phyloP scores from a whole-genome alignment of 1,139 yeast species.

The Saccharomyces hybrid region DNA sequence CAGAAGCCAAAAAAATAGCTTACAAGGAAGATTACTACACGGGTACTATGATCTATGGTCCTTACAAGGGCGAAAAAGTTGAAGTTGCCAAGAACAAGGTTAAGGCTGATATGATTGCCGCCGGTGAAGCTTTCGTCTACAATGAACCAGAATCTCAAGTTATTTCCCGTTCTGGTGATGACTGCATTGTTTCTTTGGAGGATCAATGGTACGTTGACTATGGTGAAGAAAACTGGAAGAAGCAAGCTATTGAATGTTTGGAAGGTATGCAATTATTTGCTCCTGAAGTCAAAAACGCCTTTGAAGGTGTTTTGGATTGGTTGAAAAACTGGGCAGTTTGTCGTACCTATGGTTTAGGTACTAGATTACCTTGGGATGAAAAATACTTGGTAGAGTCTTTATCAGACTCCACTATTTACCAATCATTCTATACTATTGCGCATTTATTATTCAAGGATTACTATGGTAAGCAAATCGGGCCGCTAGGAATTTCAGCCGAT shows the following conservation, averaged over 20 bases:
- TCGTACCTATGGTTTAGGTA: conserved; percentile 94
- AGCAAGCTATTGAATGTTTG: conserved; percentile 74
- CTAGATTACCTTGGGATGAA: conserved; percentile 96
- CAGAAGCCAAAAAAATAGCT: conserved; percentile 88
- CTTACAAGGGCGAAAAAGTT: conserved; percentile 82
- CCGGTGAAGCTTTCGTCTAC: conserved; percentile 80
- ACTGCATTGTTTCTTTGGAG: conserved; percentile 91
- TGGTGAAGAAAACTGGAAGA: conserved; percentile 91
- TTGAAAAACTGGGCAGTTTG: conserved; percentile 98
- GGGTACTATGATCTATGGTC: conserved; percentile 75
- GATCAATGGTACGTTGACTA: conserved; percentile 99
- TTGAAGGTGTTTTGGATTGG: conserved; percentile 95
- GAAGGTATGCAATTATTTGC: conserved; percentile 70
- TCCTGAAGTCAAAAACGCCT: conserved; percentile 82
- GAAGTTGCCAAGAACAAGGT: conserved; percentile 87
- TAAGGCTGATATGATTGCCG: conserved; percentile 68
- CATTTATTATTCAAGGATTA: conserved; percentile 82
- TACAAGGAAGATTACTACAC: conserved; percentile 96
- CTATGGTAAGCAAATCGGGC: conserved; percentile 72
- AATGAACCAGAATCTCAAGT: conserved; percentile 91
- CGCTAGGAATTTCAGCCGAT: conserved; percentile 69
- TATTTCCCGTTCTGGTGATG: conserved; percentile 93
- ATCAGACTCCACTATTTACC: conserved; percentile 93
- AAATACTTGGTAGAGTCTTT: conserved; percentile 89
- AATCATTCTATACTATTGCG: conserved; percentile 88